Evolutionary conservation across 805 yeast species (phyloP), one percentile per base, ranked within the genome.

Genomic region (Yarrowia sp.): DNA sequence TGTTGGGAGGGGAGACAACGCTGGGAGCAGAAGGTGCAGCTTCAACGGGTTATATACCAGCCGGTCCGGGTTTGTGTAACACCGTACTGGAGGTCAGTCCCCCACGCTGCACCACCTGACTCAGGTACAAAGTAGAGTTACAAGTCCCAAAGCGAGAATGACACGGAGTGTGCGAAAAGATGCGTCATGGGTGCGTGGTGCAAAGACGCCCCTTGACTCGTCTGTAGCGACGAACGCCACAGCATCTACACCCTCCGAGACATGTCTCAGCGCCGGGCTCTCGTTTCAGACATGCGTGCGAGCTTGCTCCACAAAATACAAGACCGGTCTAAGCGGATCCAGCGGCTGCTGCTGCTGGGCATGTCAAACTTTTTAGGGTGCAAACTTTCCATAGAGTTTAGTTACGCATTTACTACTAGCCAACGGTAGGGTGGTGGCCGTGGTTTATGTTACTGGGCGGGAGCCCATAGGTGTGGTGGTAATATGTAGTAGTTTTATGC

Each of bases 331-430:
- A 22, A 22, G 28, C 28, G 28, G 28, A 22, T 22, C 28, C 28
- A 22, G 28, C 28, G 28, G 28, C 28, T 22, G 28, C 28, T 22
- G 28, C 28, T 36, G 44, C 22, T 41, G 44, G 44, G 44, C 44
- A 41, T 35, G 55, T 48, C 55, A 48, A 48, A 47, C 17, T 31
- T 48, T 33, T 48, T 48, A 48, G 55, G 14, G 32, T 48, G 55
- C 55, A 48, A 48, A 48, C 55, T 48, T 48, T 48, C 55, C 55
- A 48, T 48, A 48, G 41, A 48, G 55, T 48, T 48, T 48, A 33
- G 55, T 48, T 48, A 35, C 53, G 41, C 41, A 35, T 32, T 48
- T 2, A 48, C 41, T 35, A 35, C 41, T 35, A 35, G 10, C 13
- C 10, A 35, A 35, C 13, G 38, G 38, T 10, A 35, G 38, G 10